These are phyloP conservation scores for Begonia masoniana DNA, from an alignment of 306 rosid species.

Conservation along the genomic window DNA sequence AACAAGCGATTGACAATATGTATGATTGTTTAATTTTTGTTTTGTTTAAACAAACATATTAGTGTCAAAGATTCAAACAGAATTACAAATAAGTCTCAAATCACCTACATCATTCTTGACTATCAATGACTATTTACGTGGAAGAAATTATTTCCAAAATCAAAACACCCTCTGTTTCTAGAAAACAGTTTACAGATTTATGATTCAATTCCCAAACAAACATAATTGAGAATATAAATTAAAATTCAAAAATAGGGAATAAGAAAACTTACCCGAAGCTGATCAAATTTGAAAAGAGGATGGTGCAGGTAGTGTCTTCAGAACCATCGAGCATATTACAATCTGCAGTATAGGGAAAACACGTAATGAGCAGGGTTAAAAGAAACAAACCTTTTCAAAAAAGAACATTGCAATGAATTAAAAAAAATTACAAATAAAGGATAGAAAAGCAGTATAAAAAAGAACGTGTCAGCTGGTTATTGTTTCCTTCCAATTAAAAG, in stretches of 20 bases:
- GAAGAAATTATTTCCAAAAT: no score
- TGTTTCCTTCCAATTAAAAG: no score
- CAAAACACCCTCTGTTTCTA: background rate
- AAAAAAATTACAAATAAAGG: background rate
- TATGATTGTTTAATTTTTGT: no score
- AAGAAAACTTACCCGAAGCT: constrained; percentile 36
- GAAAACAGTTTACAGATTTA: background rate
- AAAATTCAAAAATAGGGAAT: background rate
- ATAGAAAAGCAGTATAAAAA: constrained; percentile 1
- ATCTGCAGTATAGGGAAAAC: constrained; percentile 31
- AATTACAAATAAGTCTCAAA: no score
- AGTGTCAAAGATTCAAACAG: no score
- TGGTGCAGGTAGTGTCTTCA: constrained; percentile 42
- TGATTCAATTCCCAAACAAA: background rate
- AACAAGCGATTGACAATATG: no score
- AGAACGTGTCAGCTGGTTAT: background rate
- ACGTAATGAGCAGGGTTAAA: no score
- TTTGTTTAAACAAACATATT: no score
- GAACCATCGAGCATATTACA: constrained; percentile 68
- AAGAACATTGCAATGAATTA: no score
- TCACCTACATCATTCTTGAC: no score
- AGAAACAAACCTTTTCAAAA: no score
- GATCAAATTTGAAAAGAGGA: constrained; percentile 61
- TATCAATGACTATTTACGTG: no score
- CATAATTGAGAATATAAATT: background rate